Percentiles rank a stretch among this genome's conserved stretches.
Conservation (phyloP, 768 basidiomycete species). For the Pulveroboletus ravenelii region DNA sequence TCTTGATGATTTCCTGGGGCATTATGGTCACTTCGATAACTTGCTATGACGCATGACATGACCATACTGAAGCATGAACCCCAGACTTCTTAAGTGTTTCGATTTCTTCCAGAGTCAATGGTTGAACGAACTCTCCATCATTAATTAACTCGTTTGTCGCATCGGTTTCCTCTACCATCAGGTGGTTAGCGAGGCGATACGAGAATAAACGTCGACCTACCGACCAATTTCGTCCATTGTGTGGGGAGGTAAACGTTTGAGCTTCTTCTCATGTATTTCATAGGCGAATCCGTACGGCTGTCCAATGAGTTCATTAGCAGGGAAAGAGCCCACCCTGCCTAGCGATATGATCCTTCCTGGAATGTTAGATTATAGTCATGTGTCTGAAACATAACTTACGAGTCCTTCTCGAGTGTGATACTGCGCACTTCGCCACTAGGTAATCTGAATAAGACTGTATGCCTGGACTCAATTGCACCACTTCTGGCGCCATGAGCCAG, state of each 20-base stretch:
- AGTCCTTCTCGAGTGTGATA: slow-evolving; percentile 65
- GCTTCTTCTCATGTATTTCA: slow-evolving; percentile 72
- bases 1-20: slow-evolving; percentile 88
- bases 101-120: slow-evolving; percentile 80
- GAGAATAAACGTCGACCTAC: slow-evolving; percentile 6
- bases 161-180: slow-evolving; percentile 78
- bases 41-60: slow-evolving; percentile 2
- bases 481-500: slow-evolving; percentile 10
- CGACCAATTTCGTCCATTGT: slow-evolving; percentile 77
- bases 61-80: slow-evolving; percentile 64
- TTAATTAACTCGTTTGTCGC: slow-evolving; percentile 96
- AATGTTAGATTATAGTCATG: slow-evolving; percentile 1
- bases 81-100: slow-evolving; percentile 78
- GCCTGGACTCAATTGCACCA: slow-evolving; percentile 53
- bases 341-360: slow-evolving; percentile 58
- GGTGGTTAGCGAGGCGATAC: slow-evolving; percentile 2
- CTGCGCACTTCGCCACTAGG: slow-evolving; percentile 78
- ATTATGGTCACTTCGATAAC: slow-evolving; percentile 9
- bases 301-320: slow-evolving; percentile 69
- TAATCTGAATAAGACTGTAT: slow-evolving; percentile 74
- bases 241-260: slow-evolving; percentile 56
- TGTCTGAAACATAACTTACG: slow-evolving; percentile 43
- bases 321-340: slow-evolving; percentile 85
- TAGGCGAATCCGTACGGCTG: slow-evolving; percentile 87
- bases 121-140: slow-evolving; percentile 79